Conservation (phyloP, 2,329 filamentous ascomycete genomes). For the Calonectria multiphialidica region DNA sequence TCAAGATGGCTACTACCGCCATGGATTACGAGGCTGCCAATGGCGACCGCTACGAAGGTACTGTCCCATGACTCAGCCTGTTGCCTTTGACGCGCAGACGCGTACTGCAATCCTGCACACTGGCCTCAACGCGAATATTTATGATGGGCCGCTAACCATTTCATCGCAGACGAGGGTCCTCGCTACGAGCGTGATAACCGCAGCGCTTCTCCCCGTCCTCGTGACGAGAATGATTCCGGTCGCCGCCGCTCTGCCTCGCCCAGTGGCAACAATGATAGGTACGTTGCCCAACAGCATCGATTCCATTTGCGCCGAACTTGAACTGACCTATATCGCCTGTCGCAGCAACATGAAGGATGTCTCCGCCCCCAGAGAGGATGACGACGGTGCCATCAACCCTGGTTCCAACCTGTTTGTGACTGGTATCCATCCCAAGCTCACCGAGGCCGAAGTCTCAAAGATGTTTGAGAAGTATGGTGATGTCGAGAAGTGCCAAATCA, state of each 20-base stretch:
- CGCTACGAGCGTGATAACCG: conserved; percentile 76
- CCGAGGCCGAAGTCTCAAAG: conserved; percentile 89
- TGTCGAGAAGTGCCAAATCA: conserved; percentile 99
- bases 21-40: conserved; percentile 80
- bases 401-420: conserved; percentile 99
- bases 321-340: conserved; percentile 21
- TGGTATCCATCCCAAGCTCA: conserved; percentile 93
- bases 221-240: conserved; percentile 70
- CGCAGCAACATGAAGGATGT: conserved; percentile 65
- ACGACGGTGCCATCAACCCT: conserved; percentile 87
- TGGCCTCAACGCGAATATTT: not conserved
- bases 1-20: conserved; percentile 70
- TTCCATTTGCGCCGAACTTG: not conserved
- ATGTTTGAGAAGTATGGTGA: conserved; percentile 99
- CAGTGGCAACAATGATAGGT: conserved; percentile 57
- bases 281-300: conserved; percentile 15
- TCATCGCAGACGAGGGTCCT: conserved; percentile 67
- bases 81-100: conserved; percentile 29
- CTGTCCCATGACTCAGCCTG: conserved; percentile 27
- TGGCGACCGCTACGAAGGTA: conserved; percentile 76
- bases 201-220: conserved; percentile 74
- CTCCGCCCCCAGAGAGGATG: conserved; percentile 67
- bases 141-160: conserved; percentile 22
- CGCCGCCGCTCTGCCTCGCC: conserved; percentile 75
- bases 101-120: conserved; percentile 19